These are phyloP conservation scores for Vitis amurensis DNA, from an alignment of 164 flowering plant species.

Conservation along the genomic window DNA sequence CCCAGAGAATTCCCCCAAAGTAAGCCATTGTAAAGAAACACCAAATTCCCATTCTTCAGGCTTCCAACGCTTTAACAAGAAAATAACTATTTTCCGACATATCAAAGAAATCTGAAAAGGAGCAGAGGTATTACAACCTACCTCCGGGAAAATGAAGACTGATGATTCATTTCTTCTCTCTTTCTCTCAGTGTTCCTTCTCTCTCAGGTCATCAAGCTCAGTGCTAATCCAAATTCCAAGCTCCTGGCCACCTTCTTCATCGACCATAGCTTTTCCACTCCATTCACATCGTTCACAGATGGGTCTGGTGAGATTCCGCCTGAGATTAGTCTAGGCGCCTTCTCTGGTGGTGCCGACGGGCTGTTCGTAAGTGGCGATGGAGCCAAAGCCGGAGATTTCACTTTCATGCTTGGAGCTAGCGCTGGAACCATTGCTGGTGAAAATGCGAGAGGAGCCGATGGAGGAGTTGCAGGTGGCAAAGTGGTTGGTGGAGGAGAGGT, in stretches of 20 bases:
- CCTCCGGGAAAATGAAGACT: too few species aligned
- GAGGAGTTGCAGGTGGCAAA: slow-evolving; percentile 20
- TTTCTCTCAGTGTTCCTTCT: not conserved
- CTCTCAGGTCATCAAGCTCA: slow-evolving; percentile 16
- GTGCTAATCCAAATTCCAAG: slow-evolving; percentile 36
- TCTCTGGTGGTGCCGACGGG: slow-evolving; percentile 40
- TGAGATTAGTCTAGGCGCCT: slow-evolving; percentile 30
- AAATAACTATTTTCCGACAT: too few species aligned
- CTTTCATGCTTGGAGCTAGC: slow-evolving; percentile 38
- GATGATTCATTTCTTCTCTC: too few species aligned
- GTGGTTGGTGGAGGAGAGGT: not conserved
- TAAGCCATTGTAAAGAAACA: too few species aligned
- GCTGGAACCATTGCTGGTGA: slow-evolving; percentile 35
- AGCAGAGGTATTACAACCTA: too few species aligned
- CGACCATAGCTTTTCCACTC: slow-evolving; percentile 33
- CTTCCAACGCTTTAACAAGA: too few species aligned
- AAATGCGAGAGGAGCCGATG: slow-evolving; percentile 15
- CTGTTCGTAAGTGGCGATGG: slow-evolving; percentile 22
- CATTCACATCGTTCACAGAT: slow-evolving; percentile 33
- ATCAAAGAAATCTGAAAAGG: too few species aligned
- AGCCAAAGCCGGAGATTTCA: slow-evolving; percentile 23
- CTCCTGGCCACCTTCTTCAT: slow-evolving; percentile 30
- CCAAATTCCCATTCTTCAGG: too few species aligned
- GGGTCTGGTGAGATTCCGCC: slow-evolving; percentile 29
- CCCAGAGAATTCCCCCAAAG: too few species aligned